Evolutionary conservation across 2,329 filamentous ascomycete genomes (phyloP), one percentile per base, ranked within the genome.

Genomic region (Colletotrichum tanaceti): DNA sequence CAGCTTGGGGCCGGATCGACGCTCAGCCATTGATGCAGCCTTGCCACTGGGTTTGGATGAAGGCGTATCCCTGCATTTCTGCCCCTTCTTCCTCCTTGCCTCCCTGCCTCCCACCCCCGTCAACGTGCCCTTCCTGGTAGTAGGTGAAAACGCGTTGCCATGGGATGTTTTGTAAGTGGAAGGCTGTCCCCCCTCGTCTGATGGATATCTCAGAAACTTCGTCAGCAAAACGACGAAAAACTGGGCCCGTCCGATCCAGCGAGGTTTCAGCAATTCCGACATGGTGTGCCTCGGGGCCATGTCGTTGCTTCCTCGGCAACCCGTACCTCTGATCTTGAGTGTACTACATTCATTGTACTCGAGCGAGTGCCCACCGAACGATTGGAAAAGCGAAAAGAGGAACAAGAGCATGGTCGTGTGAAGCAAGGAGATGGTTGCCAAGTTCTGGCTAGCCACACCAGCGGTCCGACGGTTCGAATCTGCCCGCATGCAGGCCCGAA

Each of bases 401-500:
- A 9, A 10, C 2, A 7, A 32, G 2, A 11, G 24, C 32, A 20
- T 2, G 28, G 22, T 6, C 11, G 22, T 20, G 7, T 20, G 7
- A 38, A 65, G 50, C 49, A 39, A 61, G 55, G 62, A 50, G 6
- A 55, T 57, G 62, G 62, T 9, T 50, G 66, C n/a, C 62, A 52
- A 4, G 18, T 35, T 24, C 32, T 39, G 16, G 44, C 35, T 22
- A 28, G 39, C 32, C 43, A 7, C 39, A 50, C 28, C 35, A 35
- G 52, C 28, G 28, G 28, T 28, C 7, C 28, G 18, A 14, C 62
- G 38, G 32, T 66, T 68, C 62, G 57, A 65, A 50, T n/a, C 60
- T 49, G 24, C 66, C 61, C 55, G 65, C 18, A 68, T 65, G 54
- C 61, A 65, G 24, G 55, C 38, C 39, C 43, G 38, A 65, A 55